A percentile compares a stretch with the other conserved stretches of the same genome.
Conservation (phyloP, 1,284 basidiomycete species). For the Cryptococcus maquisensis region DNA sequence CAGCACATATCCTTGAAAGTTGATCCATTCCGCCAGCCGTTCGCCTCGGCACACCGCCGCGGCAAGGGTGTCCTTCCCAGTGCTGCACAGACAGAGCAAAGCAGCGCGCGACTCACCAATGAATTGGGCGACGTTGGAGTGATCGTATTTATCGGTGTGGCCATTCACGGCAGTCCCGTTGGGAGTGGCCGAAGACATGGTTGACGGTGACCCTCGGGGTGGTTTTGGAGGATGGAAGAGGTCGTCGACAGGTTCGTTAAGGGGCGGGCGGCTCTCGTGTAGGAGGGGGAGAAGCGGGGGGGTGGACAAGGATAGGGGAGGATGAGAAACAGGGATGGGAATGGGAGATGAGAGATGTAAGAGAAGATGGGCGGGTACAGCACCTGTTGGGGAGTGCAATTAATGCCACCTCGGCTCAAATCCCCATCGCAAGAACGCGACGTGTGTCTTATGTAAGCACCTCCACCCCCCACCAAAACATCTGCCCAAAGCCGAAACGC, state of each 20-base stretch:
- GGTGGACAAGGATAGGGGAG: background rate
- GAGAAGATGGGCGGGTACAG: background rate
- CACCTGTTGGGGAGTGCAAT: no score
- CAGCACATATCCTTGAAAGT: background rate
- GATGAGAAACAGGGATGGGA: background rate
- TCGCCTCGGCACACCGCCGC: background rate
- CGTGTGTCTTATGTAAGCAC: no score
- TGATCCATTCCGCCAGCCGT: background rate
- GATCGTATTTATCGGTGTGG: conserved; percentile 43
- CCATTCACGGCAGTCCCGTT: conserved; percentile 19
- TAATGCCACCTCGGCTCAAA: no score
- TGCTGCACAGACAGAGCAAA: no score
- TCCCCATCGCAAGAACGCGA: no score
- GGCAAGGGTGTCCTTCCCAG: background rate
- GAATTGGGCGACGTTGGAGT: conserved; percentile 72
- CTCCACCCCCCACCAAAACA: no score
- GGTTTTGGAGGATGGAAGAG: background rate
- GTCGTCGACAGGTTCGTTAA: background rate
- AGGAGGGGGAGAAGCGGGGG: no score
- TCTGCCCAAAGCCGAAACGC: no score
- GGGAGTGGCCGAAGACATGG: conserved; percentile 27
- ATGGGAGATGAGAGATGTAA: background rate
- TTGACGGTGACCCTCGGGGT: background rate
- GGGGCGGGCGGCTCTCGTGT: background rate
- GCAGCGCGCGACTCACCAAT: conserved; percentile 55